Evolutionary conservation across 2,329 filamentous ascomycete genomes (phyloP), one percentile per base, ranked within the genome.

Genomic region (Colletotrichum camelliae): DNA sequence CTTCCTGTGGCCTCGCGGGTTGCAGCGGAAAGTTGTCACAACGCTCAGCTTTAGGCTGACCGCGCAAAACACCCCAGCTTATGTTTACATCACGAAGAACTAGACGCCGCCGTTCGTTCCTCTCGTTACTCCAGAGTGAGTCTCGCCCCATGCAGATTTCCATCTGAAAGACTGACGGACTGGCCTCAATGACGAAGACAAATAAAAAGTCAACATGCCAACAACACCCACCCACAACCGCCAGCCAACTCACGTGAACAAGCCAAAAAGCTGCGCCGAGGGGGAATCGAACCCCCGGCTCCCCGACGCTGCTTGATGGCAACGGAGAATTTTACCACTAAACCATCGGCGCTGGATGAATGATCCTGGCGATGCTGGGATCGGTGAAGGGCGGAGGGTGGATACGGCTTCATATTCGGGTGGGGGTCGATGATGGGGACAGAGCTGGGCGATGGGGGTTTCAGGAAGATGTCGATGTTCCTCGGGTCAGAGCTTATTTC

Each of bases 251-350:
- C 2, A 5, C 1, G 16, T 12, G 10, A 33, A 0, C 39, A 52
- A 33, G 3, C 39, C 37, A 75, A 75, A 65, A 64, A 8, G 7
- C 1, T 75, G 73, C 73, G 73, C 70, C 73, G 73, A 75, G 73
- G 73, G 73, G 73, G 73, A 75, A 75, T 75, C 73, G 73, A 75
- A 75, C 73, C 73, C 69, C 73, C 73, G 73, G 73, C 73, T 75
- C 70, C 73, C 73, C 73, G 73, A 75, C 70, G 70, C 70, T 75
- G 73, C 73, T 73, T 4, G 2, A 27, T 75, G 73, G 70, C 73
- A 75, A 75, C 73, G 73, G 73, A 75, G 73, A 75, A 75, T 75
- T 75, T 75, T 75, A 75, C 73, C 74, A 76, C 74, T 76, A 76
- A 76, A 76, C 74, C 74, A 76, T 76, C 74, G 74, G 70, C 74